Conservation (phyloP, 164 flowering plant species). For the Annona squamosa region DNA sequence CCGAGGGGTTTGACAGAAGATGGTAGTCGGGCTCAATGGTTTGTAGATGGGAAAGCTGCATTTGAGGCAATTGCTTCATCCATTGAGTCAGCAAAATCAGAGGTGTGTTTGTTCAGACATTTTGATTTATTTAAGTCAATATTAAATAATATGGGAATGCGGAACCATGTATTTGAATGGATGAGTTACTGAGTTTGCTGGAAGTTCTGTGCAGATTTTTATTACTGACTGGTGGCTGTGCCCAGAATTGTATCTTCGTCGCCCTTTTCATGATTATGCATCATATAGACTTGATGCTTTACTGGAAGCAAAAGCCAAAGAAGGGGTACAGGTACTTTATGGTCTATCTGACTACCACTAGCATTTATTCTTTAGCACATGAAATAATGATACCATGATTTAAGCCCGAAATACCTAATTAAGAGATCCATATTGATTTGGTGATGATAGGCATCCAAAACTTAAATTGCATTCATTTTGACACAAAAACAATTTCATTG, state of each 20-base stretch:
- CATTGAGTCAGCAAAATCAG: slow-evolving; percentile 90
- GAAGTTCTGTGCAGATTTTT: slow-evolving; percentile 64
- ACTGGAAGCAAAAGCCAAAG: slow-evolving; percentile 88
- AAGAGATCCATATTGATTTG: too few relatives aligned
- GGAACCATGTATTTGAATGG: neutral
- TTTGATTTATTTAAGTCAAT: neutral
- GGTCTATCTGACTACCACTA: neutral
- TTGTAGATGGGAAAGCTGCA: slow-evolving; percentile 90
- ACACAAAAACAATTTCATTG: too few relatives aligned
- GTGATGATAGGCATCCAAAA: too few relatives aligned
- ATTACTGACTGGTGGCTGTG: slow-evolving; percentile 99
- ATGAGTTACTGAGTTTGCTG: slow-evolving; percentile 12
- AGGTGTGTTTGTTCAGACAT: slow-evolving; percentile 40
- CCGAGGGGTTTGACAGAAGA: slow-evolving; percentile 95
- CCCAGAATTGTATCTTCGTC: slow-evolving; percentile 92
- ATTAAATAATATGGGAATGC: neutral
- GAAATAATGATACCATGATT: neutral
- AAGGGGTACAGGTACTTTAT: slow-evolving; percentile 86
- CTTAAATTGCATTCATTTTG: too few relatives aligned
- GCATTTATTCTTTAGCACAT: neutral
- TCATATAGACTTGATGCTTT: slow-evolving; percentile 81
- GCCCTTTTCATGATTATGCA: slow-evolving; percentile 67
- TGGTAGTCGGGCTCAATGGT: slow-evolving; percentile 96
- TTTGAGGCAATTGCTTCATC: slow-evolving; percentile 93
- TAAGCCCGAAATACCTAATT: neutral